Evolutionary conservation across 306 rosid species (phyloP), one percentile per base, ranked within the genome.

Genomic region (Trichosanthes truncata): DNA sequence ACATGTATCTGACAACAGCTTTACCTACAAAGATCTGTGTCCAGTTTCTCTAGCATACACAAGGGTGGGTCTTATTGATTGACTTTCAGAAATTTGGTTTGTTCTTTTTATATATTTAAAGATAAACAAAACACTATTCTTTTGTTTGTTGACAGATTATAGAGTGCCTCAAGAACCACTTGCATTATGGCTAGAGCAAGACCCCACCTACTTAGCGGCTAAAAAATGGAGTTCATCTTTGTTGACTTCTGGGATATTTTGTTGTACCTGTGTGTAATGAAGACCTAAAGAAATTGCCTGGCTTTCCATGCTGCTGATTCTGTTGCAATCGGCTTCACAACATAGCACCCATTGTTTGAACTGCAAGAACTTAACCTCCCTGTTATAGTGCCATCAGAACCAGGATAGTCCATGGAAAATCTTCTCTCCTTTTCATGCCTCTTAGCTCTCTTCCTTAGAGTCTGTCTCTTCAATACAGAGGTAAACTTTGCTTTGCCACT

Each of bases 341-440:
- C 11, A 15, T 73, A 73, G 60, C 41, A 49, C 4, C 78, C 78
- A 46, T 46, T 73, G 43, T 48, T 73, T 73, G 78, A 73, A 73
- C 78, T 73, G 60, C 78, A 73, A 73, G 78, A 73, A 49, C 78
- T 73, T 48, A 73, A 10, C 43, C 60, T 73, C 18, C 77, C 77
- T 7, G 77, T 72, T 72, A 72, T 72, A 26, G 59, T 72, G 41
- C 59, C 77, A 72, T 72, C 77, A 26, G 77, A 72, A 46, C 59
- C 59, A 46, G 55, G 59, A 72, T 46, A 72, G 41, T 72, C 77
- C 77, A 72, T 46, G 77, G 41, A 23, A 46, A 72, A 48, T 72
- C 88, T 82, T 76, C 69, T 88, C 79, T 88, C 89, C 87, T 86
- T 82, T 76, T 89, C 87, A n/a, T 86, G 67, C 80, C 88, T 86